Evolutionary conservation across 2,329 filamentous ascomycete species (phyloP).

Genomic region (Aspergillus transmontanensis): DNA sequence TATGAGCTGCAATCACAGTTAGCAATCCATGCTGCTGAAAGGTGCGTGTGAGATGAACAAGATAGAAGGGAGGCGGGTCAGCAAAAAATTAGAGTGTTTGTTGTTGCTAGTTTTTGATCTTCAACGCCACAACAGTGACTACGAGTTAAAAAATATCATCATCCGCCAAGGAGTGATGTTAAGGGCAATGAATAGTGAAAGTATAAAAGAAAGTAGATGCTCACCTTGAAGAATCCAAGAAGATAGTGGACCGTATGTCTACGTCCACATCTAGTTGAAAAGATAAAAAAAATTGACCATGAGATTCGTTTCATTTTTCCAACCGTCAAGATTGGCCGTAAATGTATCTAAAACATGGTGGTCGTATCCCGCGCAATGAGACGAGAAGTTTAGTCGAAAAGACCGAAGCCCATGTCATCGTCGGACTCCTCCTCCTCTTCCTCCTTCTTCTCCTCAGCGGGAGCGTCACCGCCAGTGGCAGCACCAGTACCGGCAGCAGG

Average conservation of each 20-base stretch:
- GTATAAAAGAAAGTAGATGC: conserved; percentile 8
- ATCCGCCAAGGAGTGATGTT: conserved; percentile 42
- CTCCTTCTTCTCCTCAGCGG: conserved; percentile 60
- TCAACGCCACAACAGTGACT: conserved; percentile 53
- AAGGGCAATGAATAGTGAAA: not conserved
- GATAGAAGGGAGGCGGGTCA: conserved; percentile 47
- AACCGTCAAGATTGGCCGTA: conserved; percentile 35
- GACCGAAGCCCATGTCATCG: conserved; percentile 70
- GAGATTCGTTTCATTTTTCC: conserved; percentile 35
- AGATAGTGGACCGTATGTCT: conserved; percentile 36
- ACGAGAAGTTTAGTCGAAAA: conserved; percentile 64
- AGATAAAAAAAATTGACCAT: conserved; percentile 26
- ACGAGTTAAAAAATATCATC: conserved; percentile 72
- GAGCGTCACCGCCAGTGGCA: conserved; percentile 54
- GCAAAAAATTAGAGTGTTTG: conserved; percentile 74
- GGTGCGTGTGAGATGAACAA: not conserved
- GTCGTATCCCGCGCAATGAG: conserved; percentile 29
- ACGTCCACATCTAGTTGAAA: conserved; percentile 36
- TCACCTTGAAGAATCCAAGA: conserved; percentile 26
- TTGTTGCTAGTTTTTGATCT: conserved; percentile 63
- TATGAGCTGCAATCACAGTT: not conserved
- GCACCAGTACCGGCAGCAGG: conserved; percentile 67
- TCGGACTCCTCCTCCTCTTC: conserved; percentile 69
- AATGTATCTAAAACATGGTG: conserved; percentile 43
- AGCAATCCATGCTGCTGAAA: not conserved